Evolutionary conservation across 2,329 filamentous ascomycete species (phyloP).

Genomic region (Xylariaceae sp.): DNA sequence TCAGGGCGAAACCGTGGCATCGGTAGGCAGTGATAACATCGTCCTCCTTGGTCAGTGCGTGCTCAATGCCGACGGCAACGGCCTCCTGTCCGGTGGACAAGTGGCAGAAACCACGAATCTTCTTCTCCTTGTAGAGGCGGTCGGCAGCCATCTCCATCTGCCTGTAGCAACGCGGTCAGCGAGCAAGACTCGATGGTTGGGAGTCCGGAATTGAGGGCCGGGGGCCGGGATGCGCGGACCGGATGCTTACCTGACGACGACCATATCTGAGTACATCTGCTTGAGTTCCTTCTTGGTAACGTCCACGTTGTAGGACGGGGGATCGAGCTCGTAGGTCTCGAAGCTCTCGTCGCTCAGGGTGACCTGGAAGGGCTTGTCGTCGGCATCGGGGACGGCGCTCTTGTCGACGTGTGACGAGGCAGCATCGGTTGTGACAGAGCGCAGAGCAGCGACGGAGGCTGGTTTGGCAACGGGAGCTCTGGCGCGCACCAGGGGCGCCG

Average conservation of each 20-base stretch:
- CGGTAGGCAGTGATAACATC: conserved; percentile 97
- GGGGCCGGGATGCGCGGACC: not conserved
- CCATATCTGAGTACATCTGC: conserved; percentile 99
- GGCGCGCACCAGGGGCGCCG: conserved; percentile 52
- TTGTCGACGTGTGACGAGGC: conserved; percentile 87
- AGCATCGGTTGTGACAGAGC: conserved; percentile 91
- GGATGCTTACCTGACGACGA: conserved; percentile 73
- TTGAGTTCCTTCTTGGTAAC: conserved; percentile 98
- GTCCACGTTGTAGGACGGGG: conserved; percentile 86
- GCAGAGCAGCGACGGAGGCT: conserved; percentile 50
- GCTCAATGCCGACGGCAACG: conserved; percentile 94
- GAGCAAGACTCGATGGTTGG: not conserved
- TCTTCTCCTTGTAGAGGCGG: conserved; percentile 99
- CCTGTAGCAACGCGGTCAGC: conserved; percentile 45
- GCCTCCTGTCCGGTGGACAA: conserved; percentile 97
- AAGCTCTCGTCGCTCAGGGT: conserved; percentile 97
- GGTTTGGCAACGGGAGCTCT: conserved; percentile 37
- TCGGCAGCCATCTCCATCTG: conserved; percentile 99
- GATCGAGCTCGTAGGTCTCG: conserved; percentile 98
- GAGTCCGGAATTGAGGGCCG: not conserved
- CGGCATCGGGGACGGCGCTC: conserved; percentile 56
- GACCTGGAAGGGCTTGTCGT: conserved; percentile 90
- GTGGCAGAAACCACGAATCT: conserved; percentile 99
- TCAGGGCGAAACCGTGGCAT: conserved; percentile 96
- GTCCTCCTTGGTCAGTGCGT: conserved; percentile 87